Evolutionary conservation across 257 asterid genomes (phyloP).

Genomic region (Capsicum rhomboideum): DNA sequence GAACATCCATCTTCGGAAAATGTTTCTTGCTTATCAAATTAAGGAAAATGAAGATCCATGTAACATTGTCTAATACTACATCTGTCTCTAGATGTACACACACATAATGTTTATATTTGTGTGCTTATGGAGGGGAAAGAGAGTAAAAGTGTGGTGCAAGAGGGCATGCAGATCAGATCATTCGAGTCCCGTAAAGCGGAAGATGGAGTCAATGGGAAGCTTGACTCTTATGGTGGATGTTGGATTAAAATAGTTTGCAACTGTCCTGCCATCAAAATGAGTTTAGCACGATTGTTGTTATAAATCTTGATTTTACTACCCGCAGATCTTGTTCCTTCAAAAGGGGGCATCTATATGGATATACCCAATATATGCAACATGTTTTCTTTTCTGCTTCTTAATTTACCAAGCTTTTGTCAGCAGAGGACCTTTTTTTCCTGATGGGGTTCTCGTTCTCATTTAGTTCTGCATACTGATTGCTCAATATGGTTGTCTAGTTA

Average conservation of each 20-base stretch:
- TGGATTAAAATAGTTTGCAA: background rate
- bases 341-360: background rate
- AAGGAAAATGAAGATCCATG: background rate
- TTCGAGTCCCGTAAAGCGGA: background rate
- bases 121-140: no score
- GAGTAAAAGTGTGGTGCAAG: no score
- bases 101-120: no score
- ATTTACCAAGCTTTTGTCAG: background rate
- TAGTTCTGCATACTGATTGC: background rate
- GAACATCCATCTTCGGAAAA: background rate
- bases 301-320: background rate
- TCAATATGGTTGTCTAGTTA: background rate
- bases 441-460: background rate
- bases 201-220: background rate
- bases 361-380: background rate
- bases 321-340: background rate
- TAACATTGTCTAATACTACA: background rate
- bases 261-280: background rate
- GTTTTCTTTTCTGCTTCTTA: background rate
- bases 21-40: background rate
- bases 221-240: background rate
- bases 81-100: background rate
- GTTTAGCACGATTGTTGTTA: background rate
- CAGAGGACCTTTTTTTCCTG: background rate
- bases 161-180: background rate